Percentiles rank a stretch among this genome's conserved stretches.
Evolutionary conservation across 208 protist genomes (phyloP).

Genomic region (Angomonas desouzai): DNA sequence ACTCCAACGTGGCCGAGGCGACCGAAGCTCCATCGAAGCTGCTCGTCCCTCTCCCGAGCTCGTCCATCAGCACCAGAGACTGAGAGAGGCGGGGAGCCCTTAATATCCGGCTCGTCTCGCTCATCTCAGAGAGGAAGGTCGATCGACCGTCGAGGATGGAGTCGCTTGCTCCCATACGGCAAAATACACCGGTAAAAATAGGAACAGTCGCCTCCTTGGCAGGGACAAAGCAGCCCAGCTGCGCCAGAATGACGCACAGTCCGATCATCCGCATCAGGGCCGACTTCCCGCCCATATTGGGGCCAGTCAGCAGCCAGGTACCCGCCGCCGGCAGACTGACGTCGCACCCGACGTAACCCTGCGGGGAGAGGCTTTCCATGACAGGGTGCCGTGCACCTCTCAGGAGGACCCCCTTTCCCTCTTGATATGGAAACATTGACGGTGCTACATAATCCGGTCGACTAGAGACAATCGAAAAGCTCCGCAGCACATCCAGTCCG

Average conservation of each 20-base stretch:
- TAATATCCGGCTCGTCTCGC: slow-evolving; percentile 94
- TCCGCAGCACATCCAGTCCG: slow-evolving; percentile 58
- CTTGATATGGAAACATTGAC: slow-evolving; percentile 4
- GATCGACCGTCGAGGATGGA: slow-evolving; percentile 86
- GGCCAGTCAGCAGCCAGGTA: slow-evolving; percentile 89
- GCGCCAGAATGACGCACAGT: slow-evolving; percentile 90
- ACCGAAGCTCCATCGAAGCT: slow-evolving; percentile 94
- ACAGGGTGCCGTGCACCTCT: slow-evolving; percentile 65
- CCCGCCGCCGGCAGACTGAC: slow-evolving; percentile 37
- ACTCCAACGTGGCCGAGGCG: slow-evolving; percentile 89
- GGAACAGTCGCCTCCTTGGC: slow-evolving; percentile 74
- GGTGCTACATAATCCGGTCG: slow-evolving; percentile 66
- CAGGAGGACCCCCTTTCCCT: slow-evolving; percentile 27
- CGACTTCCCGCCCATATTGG: slow-evolving; percentile 96
- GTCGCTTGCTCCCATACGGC: slow-evolving; percentile 93
- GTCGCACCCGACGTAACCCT: slow-evolving; percentile 68
- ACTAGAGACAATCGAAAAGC: slow-evolving; percentile 45
- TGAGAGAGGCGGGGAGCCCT: slow-evolving; percentile 45
- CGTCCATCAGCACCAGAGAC: slow-evolving; percentile 95
- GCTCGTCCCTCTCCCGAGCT: slow-evolving; percentile 95
- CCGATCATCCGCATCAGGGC: slow-evolving; percentile 92
- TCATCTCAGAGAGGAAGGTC: slow-evolving; percentile 98
- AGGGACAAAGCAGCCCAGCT: slow-evolving; percentile 95
- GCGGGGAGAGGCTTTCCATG: slow-evolving; percentile 47
- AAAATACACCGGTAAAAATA: slow-evolving; percentile 88